Percentiles rank a stretch among this genome's conserved stretches.
Conservation (phyloP, 1,284 basidiomycete species). For the Albatrellus sp. region DNA sequence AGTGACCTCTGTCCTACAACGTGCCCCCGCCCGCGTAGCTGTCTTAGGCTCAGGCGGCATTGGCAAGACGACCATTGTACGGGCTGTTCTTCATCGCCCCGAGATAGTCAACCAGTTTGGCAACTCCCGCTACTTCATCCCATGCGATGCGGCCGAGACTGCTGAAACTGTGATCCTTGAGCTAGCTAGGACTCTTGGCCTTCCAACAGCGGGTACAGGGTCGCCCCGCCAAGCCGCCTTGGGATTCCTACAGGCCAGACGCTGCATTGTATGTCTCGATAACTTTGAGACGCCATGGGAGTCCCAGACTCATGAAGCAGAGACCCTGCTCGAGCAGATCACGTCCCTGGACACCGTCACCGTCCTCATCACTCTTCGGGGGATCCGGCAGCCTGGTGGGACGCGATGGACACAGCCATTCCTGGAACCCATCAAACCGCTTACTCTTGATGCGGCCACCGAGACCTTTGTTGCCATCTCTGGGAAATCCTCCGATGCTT, state of each 20-base stretch:
- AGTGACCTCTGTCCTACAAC: neutral
- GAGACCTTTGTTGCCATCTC: constrained; percentile 4
- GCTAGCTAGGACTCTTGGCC: constrained; percentile 12
- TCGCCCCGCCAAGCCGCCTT: neutral
- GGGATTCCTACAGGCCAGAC: constrained; percentile 10
- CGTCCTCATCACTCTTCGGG: constrained; percentile 6
- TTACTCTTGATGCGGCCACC: constrained; percentile 1
- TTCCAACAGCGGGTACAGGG: too few species aligned
- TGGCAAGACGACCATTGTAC: too few species aligned
- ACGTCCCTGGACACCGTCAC: constrained; percentile 1
- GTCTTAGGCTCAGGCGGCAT: too few species aligned
- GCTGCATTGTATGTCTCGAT: constrained; percentile 21
- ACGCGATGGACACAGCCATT: too few species aligned
- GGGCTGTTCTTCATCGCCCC: constrained; percentile 16
- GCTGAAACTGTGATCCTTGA: too few species aligned
- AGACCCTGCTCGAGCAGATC: constrained; percentile 5
- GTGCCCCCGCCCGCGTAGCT: too few species aligned
- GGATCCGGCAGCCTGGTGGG: too few species aligned
- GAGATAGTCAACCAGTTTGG: constrained; percentile 11
- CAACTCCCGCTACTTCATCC: constrained; percentile 16
- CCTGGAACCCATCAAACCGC: too few species aligned
- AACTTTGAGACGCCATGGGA: constrained; percentile 25
- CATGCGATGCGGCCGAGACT: constrained; percentile 17
- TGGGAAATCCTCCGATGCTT: constrained; percentile 1
- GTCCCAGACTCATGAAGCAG: constrained; percentile 2